Percentiles rank a stretch among this genome's conserved stretches.
Evolutionary conservation across 2,329 filamentous ascomycete species (phyloP).

Genomic region (Tolypocladium endophyticum): DNA sequence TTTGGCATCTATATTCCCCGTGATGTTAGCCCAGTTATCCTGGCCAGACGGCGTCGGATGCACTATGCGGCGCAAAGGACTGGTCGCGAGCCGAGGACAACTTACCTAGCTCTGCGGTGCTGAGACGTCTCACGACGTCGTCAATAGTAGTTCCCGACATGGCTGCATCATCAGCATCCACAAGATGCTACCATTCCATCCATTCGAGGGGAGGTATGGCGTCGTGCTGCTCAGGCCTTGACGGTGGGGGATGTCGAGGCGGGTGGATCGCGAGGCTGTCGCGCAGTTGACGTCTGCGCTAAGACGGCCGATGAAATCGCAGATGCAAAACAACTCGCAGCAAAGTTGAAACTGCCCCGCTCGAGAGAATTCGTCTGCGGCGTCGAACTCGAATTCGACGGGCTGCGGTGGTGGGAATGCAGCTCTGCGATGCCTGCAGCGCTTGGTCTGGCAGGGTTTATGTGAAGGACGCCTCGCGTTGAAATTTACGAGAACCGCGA

Average conservation of each 20-base stretch:
- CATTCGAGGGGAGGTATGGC: conserved; percentile 19
- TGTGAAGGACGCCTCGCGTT: conserved; percentile 14
- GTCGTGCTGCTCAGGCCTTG: conserved; percentile 8
- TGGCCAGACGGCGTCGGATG: background rate
- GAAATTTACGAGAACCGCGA: conserved; percentile 27
- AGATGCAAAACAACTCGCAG: background rate
- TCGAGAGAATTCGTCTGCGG: background rate
- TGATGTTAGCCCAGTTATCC: background rate
- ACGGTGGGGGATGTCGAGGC: conserved; percentile 3
- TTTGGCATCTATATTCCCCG: conserved; percentile 55
- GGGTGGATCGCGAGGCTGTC: conserved; percentile 13
- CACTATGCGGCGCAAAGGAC: background rate
- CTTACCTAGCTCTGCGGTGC: conserved; percentile 44
- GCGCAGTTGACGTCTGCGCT: background rate
- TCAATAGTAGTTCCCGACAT: conserved; percentile 54
- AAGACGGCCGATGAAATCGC: background rate
- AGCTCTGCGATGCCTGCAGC: conserved; percentile 3
- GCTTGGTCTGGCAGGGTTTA: conserved; percentile 2
- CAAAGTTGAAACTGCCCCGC: background rate
- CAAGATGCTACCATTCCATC: conserved; percentile 21
- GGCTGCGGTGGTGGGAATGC: background rate
- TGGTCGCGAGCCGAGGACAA: background rate
- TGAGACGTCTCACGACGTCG: conserved; percentile 51
- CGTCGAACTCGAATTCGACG: background rate
- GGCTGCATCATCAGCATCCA: conserved; percentile 36